Evolutionary conservation across 192 early-diverging fungal genomes (phyloP), one percentile per base, ranked within the genome.

Genomic region (Entophlyctis helioformis): DNA sequence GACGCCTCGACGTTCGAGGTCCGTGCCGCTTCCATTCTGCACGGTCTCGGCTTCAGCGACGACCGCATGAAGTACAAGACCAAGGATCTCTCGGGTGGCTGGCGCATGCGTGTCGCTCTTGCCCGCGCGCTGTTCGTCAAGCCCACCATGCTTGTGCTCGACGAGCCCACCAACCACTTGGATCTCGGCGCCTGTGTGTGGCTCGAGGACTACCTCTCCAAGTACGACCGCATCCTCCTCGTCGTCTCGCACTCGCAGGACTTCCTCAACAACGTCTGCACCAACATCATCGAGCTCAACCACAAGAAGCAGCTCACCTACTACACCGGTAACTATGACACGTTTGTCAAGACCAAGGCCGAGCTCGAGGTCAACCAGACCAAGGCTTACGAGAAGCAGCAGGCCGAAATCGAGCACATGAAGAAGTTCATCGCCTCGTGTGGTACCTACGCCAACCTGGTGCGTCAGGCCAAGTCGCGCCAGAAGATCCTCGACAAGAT

Each of bases 401-500:
- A 98, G 70, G 89, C 80, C 51, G 95, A 98, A 74, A 98, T 98
- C 62, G 89, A 81, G 36, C 89, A 98, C 71, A 96, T 98, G 66
- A 94, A 93, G 64, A 85, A 91, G 74, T 98, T 98, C 67, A 95
- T 95, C 70, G 85, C 89, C 26, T 91, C 88, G 16, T 91, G 89
- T 53, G 95, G 95, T 93, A 98, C 95, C 36, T 98, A 93, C 67
- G 84, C 95, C 57, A 98, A 98, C 75, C 79, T 98, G 75, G 91
- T 95, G 36, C 75, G 86, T 39, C 95, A 98, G 71, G 95, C 95
- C 44, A 96, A 98, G 76, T 91, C 87, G 28, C 86, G 91, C 63
- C 95, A 95, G 60, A 98, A 98, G 85, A 98, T 96, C 64, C 82
- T 98, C 36, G 95, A 98, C 74, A 98, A 98, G 75, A 98, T 98